Conservation (phyloP, 1,284 basidiomycete species). For the Ustilago tritici region DNA sequence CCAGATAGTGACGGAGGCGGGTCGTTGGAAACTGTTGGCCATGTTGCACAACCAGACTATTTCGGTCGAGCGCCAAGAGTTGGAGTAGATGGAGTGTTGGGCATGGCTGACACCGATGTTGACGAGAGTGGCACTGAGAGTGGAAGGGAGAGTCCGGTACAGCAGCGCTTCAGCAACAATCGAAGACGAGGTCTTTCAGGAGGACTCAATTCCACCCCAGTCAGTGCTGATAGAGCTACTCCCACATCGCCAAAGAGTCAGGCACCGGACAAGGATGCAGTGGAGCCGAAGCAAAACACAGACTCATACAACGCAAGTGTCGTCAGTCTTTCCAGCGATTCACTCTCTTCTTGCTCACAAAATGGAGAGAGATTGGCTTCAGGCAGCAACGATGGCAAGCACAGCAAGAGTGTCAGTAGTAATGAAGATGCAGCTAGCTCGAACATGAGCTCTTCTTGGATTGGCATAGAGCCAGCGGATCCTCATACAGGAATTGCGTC, state of each 20-base stretch:
- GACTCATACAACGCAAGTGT: constrained; percentile 28
- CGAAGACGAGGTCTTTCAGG: constrained; percentile 33
- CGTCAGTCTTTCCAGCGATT: constrained; percentile 34
- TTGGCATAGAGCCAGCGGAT: constrained; percentile 32
- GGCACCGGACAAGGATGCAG: background rate
- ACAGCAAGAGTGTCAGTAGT: constrained; percentile 2
- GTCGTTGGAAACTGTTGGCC: constrained; percentile 11
- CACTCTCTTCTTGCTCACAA: constrained; percentile 16
- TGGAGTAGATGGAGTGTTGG: constrained; percentile 60
- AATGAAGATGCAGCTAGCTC: constrained; percentile 19
- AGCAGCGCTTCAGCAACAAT: constrained; percentile 13
- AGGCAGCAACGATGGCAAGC: background rate
- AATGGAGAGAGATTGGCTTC: background rate
- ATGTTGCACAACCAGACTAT: constrained; percentile 26
- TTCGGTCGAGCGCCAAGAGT: constrained; percentile 46
- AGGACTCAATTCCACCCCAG: constrained; percentile 49
- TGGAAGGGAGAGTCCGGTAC: constrained; percentile 46
- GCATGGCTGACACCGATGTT: constrained; percentile 53
- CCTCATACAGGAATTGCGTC: background rate
- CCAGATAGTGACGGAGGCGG: constrained; percentile 21
- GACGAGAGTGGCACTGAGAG: constrained; percentile 60
- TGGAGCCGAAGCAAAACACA: background rate
- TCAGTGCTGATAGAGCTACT: constrained; percentile 15
- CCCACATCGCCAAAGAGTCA: background rate
- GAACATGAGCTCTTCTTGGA: constrained; percentile 49